Base-by-base conservation (phyloP, 176 grass and related monocot genomes). In the Chloris gayana region DNA sequence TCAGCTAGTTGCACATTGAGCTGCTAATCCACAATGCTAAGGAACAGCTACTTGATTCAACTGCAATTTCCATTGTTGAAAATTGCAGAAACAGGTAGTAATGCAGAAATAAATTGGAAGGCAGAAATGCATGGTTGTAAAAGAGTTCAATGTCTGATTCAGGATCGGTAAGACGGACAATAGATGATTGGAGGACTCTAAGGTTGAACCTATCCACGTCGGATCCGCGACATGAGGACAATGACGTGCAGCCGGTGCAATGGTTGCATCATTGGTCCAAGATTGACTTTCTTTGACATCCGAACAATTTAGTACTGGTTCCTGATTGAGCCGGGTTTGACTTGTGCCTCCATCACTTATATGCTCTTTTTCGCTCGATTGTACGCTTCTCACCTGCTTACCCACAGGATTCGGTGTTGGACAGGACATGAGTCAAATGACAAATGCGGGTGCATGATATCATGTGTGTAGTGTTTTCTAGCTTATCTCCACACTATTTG, bases 271-370 rank as follows among this genome's bases (percentile, higher is more conserved):
- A 85, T 76, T 76, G 77, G 72, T 85, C 82, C 47, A 72, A 27
- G 46, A 66, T 89, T 89, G 87, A 89, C 87, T 85, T 82, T 77
- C 6, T 72, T 85, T 80, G 73, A 76, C 72, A 56, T 81, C 62
- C 57, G 67, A 77, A 85, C 64, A 81, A 81, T 72, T 66, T 72
- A 77, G 66, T 77, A 72, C 27, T 31, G 56, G 35, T 14, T 21
- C 17, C 72, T 81, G 66, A 82, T 82, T 82, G 78, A 77, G 31
- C 22, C 58, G 66, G 46, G 65, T 77, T 89, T 89, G 87, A 89
- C 83, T 82, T 89, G 78, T 59, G 82, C 46, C 44, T 77, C 72
- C 69, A 27, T 41, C 53, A 34, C 49, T 26, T n/a, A 50, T n/a
- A 31, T 26, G 22, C 45, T 69, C 31, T 51, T 51, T 30, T 58